Base-by-base conservation (phyloP, 306 rosid species). In the Pueraria montana region DNA sequence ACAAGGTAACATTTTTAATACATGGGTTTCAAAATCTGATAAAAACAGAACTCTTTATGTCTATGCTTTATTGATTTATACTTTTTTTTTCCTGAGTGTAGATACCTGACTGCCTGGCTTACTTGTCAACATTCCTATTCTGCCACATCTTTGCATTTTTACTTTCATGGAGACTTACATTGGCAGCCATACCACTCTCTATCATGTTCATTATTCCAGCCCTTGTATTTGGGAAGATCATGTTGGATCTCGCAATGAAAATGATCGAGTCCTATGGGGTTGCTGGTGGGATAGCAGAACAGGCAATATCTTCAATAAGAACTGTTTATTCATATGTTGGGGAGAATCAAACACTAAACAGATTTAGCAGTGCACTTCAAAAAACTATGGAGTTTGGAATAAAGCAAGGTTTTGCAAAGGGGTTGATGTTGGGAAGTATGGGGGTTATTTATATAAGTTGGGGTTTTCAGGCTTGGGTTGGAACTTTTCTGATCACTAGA, bases 391-490 rank as follows among this genome's bases (percentile, higher is more conserved):
- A 91, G 20, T 76, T 91, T 50, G 98, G 98, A 77, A 84, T 91
- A 70, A 91, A 92, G 72, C 89, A 84, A 52, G 98, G 97, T 36
- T 83, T 93, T 63, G 87, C 91, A 17, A 95, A 95, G 68, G 98
- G 98, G 38, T 77, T 95, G 84, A 88, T 93, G 97, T 80, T 93
- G 82, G 98, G 98, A 80, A 95, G 97, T 86, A 84, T 95, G 91
- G 98, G 98, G 84, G 78, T 95, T 61, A 87, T 95, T 43, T 92
- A 91, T 27, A 74, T 92, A 3, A 89, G 98, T 64, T 95, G 98
- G 98, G 95, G 98, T 36, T 95, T 93, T 79, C 98, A 91, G 84
- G 97, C 95, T 80, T 93, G 97, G 98, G 92, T 95, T 62, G 98
- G 98, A 56, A 93, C 93, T 53, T 87, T 76, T 81, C 86, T 95